A percentile compares a stretch with the other conserved stretches of the same genome.
These are phyloP conservation scores for Rhizopogon parksii DNA, from an alignment of 1,284 basidiomycete genomes.

Conservation along the genomic window DNA sequence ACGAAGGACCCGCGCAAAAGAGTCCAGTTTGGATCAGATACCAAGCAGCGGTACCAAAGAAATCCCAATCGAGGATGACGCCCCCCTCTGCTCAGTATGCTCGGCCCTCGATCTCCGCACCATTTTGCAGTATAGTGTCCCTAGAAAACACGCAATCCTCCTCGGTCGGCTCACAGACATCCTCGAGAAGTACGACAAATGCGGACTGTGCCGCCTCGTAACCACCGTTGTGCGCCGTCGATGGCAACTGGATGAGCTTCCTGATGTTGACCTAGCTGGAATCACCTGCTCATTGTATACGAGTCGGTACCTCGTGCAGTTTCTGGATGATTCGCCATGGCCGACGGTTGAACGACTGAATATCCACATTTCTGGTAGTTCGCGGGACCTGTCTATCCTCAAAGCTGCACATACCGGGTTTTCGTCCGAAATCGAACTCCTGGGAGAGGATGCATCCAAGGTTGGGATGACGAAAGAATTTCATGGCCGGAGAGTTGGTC, in stretches of 20 bases:
- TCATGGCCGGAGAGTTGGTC: no score
- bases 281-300: slow-evolving; percentile 9
- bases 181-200: slow-evolving; percentile 5
- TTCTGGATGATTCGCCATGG: no score
- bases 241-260: slow-evolving; percentile 14
- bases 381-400: slow-evolving; percentile 5
- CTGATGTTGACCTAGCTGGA: slow-evolving; percentile 8
- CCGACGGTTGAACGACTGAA: slow-evolving; percentile 1
- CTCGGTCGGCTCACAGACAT: slow-evolving; percentile 14
- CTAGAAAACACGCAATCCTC: not conserved
- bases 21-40: no score
- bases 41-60: not conserved
- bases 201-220: slow-evolving; percentile 15
- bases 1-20: not conserved
- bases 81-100: slow-evolving; percentile 9
- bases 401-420: not conserved
- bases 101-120: not conserved
- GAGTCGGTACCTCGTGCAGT: no score
- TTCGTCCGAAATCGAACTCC: not conserved
- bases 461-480: no score
- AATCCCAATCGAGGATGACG: not conserved
- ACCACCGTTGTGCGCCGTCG: slow-evolving; percentile 8
- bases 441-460: no score
- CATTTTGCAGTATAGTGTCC: slow-evolving; percentile 14
- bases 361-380: slow-evolving; percentile 7